Evolutionary conservation across 306 rosid genomes (phyloP), one percentile per base, ranked within the genome.

Genomic region (Senna siamea): DNA sequence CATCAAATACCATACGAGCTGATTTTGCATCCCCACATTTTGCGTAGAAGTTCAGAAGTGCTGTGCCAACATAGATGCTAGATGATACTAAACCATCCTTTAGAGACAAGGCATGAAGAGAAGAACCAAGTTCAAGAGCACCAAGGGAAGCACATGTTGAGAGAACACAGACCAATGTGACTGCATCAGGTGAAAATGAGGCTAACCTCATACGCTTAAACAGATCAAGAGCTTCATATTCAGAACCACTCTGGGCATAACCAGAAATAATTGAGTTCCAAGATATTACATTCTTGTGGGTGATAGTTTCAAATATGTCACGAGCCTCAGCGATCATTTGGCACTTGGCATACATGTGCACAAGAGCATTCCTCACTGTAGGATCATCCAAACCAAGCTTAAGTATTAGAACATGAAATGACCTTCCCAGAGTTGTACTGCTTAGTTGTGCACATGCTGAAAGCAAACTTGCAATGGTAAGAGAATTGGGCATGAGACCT

Each of bases 191-290:
- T 7, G 72, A 69, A 68, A 69, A 64, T 0, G 75, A 78, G 40
- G 80, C 76, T 56, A 71, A 74, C 54, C 86, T 82, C 96, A 92
- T 92, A 60, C 75, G 80, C 30, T 77, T 72, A 52, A 89, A 88
- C 57, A 92, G 78, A 65, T 56, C 71, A 52, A 92, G 85, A 41
- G 96, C 92, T 72, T 88, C 89, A 75, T 44, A 58, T 2, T 81
- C 82, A 50, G 71, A 81, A 22, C 93, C 92, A 69, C 71, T 78
- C 40, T 80, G 96, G n/a, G 78, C 81, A 69, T 66, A 87, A 32
- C 97, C 97, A 74, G 84, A 84, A 72, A 92, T 88, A 34, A 89
- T 87, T 10, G 97, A 81, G 81, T 86, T 92, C 97, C 97, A 92
- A 72, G 87, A 77, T 34, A 86, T 73, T 79, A 81, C 85, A 77